Conservation (phyloP, 2,329 filamentous ascomycete genomes). For the Penicillium sp. region DNA sequence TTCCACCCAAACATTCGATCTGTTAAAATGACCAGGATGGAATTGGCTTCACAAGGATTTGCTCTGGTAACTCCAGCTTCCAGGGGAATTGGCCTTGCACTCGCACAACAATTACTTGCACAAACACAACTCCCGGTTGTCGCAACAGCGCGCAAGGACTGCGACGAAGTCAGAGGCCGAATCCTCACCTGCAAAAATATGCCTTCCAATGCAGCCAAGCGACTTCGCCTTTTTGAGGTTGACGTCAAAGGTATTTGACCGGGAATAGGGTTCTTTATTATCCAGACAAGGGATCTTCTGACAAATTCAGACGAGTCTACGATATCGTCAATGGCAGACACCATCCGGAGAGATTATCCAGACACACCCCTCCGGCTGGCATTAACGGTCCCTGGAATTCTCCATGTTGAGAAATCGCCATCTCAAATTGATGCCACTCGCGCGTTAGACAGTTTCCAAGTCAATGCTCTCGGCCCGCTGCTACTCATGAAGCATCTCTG, state of each 20-base stretch:
- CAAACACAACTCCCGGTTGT: conserved; percentile 62
- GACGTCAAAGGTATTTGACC: conserved; percentile 59
- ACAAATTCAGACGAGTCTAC: conserved; percentile 61
- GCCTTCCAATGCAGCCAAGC: conserved; percentile 44
- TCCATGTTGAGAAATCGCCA: conserved; percentile 74
- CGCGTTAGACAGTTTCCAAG: conserved; percentile 70
- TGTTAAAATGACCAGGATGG: conserved; percentile 8
- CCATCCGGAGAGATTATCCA: conserved; percentile 60
- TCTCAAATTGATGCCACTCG: conserved; percentile 64
- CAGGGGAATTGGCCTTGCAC: conserved; percentile 65
- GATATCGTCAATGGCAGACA: conserved; percentile 61
- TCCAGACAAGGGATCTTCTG: neutral
- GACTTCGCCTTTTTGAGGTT: conserved; percentile 57
- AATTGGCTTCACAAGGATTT: conserved; percentile 24
- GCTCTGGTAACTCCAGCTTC: conserved; percentile 60
- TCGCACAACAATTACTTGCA: conserved; percentile 62
- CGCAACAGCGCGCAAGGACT: conserved; percentile 62
- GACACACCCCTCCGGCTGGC: conserved; percentile 67
- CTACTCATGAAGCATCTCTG: conserved; percentile 77
- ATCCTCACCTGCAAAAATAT: conserved; percentile 56
- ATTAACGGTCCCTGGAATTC: conserved; percentile 71
- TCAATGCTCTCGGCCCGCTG: conserved; percentile 75
- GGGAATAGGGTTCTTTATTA: neutral
- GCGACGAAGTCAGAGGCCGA: conserved; percentile 52
- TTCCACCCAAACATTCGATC: neutral